phyloP scores from a whole-genome alignment of 2,329 filamentous ascomycete species.

The Aspergillus pseudotamarii region DNA sequence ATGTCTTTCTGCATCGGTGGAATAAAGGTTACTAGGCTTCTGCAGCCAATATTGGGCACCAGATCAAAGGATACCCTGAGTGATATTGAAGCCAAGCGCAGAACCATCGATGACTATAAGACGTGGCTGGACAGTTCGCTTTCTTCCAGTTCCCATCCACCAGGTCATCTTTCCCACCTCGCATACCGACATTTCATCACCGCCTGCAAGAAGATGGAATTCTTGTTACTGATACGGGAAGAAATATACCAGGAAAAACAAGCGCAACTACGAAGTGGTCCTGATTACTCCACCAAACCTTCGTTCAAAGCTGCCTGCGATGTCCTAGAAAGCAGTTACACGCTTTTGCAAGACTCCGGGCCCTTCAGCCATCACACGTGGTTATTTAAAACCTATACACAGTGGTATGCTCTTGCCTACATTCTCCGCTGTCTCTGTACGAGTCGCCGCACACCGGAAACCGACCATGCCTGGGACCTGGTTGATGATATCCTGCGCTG shows the following conservation, averaged over 20 bases:
- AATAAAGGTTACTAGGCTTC: not conserved
- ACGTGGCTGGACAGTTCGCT: not conserved
- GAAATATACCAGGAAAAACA: not conserved
- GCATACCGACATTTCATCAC: not conserved
- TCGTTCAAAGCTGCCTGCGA: not conserved
- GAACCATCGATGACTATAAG: not conserved
- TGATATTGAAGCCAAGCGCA: not conserved
- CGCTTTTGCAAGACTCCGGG: not conserved
- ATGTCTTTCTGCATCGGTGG: not conserved
- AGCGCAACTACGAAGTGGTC: too few species aligned
- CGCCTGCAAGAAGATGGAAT: constrained; percentile 1
- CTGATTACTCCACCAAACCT: not conserved
- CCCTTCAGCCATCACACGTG: not conserved
- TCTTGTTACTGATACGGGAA: not conserved
- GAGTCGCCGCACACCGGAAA: not conserved
- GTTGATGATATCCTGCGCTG: not conserved
- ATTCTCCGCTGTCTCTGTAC: not conserved
- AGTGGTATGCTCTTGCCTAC: constrained; percentile 6
- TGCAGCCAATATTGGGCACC: not conserved
- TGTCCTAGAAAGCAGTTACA: not conserved
- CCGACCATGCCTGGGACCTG: not conserved
- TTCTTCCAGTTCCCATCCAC: not conserved
- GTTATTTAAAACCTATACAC: not conserved
- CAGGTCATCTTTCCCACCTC: not conserved
- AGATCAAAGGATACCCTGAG: not conserved